Evolutionary conservation across 768 basidiomycete genomes (phyloP).

Genomic region (Tylopilus sp.): DNA sequence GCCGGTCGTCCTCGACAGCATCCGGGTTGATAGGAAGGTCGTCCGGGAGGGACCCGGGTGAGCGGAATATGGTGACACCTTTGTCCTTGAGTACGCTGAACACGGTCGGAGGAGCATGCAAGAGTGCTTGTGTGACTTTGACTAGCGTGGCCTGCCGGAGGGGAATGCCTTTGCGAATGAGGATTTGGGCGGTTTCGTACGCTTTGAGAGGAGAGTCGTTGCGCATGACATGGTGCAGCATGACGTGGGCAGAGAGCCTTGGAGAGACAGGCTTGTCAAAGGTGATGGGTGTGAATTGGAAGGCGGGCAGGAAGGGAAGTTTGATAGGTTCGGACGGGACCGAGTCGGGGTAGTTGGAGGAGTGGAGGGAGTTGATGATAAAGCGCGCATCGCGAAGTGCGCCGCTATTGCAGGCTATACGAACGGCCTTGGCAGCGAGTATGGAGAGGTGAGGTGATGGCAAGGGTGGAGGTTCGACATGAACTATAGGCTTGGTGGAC

Average conservation of each 20-base stretch:
- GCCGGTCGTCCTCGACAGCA: constrained; percentile 37
- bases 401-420: constrained; percentile 40
- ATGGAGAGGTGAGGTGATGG: constrained; percentile 1
- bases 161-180: constrained; percentile 53
- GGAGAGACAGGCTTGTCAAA: constrained; percentile 53
- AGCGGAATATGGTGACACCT: constrained; percentile 16
- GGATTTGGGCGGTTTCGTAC: constrained; percentile 41
- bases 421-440: constrained; percentile 51
- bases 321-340: constrained; percentile 8
- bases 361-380: constrained; percentile 56
- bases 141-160: constrained; percentile 51
- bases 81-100: constrained; percentile 17
- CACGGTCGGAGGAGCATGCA: constrained; percentile 24
- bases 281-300: constrained; percentile 40
- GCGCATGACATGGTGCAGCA: constrained; percentile 65
- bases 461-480: not conserved
- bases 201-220: constrained; percentile 47
- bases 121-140: constrained; percentile 28
- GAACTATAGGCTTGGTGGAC: not conserved
- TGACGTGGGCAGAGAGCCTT: constrained; percentile 57
- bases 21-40: constrained; percentile 31
- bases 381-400: constrained; percentile 50
- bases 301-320: constrained; percentile 23
- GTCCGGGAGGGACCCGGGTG: constrained; percentile 13
- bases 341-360: constrained; percentile 29